These are phyloP conservation scores for Blastosporella zonata DNA, from an alignment of 1,284 basidiomycete species.

Conservation along the genomic window DNA sequence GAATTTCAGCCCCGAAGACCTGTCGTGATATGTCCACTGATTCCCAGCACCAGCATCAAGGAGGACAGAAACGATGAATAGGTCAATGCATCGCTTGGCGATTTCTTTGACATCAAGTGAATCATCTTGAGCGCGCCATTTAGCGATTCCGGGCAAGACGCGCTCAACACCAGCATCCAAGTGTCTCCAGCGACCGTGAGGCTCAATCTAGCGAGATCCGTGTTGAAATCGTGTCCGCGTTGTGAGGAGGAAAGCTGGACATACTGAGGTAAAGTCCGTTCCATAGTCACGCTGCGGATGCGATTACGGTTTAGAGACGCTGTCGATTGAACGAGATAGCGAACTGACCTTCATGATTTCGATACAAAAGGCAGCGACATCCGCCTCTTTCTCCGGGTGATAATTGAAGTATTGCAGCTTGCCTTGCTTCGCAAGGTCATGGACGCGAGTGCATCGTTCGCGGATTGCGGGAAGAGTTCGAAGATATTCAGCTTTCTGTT, in stretches of 20 bases:
- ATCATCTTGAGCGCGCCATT: conserved; percentile 49
- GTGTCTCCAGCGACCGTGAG: conserved; percentile 91
- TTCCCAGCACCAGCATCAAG: conserved; percentile 93
- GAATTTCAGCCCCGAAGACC: conserved; percentile 56
- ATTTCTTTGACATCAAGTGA: conserved; percentile 59
- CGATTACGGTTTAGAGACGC: neutral
- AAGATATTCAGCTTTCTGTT: conserved; percentile 65
- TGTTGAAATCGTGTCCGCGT: neutral
- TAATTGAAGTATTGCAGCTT: conserved; percentile 86
- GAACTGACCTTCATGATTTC: conserved; percentile 78
- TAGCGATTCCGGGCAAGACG: conserved; percentile 55
- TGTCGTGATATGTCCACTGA: conserved; percentile 77
- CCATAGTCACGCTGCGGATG: conserved; percentile 76
- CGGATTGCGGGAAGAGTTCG: conserved; percentile 87
- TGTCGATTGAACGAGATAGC: conserved; percentile 6
- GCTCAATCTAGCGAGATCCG: conserved; percentile 60
- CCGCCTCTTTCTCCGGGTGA: conserved; percentile 69
- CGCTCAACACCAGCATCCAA: conserved; percentile 70
- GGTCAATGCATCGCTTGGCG: conserved; percentile 77
- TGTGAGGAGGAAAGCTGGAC: conserved; percentile 20
- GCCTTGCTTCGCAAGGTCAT: conserved; percentile 69
- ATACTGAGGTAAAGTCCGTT: conserved; percentile 59
- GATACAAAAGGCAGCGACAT: conserved; percentile 80
- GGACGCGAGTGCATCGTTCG: conserved; percentile 78
- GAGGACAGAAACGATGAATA: conserved; percentile 91